Percentiles rank a stretch among this genome's conserved stretches.
These are phyloP conservation scores for Trypanosomatidae sp. DNA, from an alignment of 208 protist species.

Conservation along the genomic window DNA sequence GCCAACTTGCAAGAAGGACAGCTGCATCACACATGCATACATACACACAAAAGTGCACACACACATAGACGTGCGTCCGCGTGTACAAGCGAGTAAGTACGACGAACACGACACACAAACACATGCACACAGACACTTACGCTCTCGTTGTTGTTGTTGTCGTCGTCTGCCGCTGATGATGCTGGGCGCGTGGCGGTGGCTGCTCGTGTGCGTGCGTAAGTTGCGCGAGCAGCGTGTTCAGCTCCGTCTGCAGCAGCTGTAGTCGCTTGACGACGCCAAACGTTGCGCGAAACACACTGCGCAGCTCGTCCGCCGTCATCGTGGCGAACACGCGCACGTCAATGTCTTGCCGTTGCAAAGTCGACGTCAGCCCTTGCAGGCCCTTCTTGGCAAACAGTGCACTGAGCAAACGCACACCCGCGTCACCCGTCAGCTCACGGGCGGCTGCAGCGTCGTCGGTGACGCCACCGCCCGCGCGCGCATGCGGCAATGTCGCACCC, in stretches of 20 bases:
- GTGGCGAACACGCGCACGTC: constrained; percentile 65
- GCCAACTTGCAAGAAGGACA: not conserved
- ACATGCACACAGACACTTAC: not conserved
- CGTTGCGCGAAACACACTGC: constrained; percentile 67
- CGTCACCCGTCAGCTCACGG: not conserved
- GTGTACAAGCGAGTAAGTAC: no score
- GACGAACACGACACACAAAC: no score
- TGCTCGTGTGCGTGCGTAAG: not conserved
- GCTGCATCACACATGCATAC: not conserved
- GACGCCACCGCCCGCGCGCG: not conserved
- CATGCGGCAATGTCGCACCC: not conserved
- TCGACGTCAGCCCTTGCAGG: constrained; percentile 24
- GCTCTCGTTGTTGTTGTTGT: not conserved
- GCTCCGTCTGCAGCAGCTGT: constrained; percentile 58
- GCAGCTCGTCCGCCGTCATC: constrained; percentile 61
- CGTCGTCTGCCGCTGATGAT: not conserved
- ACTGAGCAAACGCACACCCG: constrained; percentile 30
- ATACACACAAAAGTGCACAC: constrained; percentile 1
- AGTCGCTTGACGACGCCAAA: constrained; percentile 71
- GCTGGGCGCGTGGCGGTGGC: not conserved
- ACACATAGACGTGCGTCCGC: constrained; percentile 5
- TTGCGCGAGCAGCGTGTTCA: constrained; percentile 6
- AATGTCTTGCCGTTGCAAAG: constrained; percentile 50
- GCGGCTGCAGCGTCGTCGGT: no score
- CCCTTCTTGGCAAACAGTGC: constrained; percentile 44